phyloP scores from a whole-genome alignment of 768 basidiomycete genomes.

The Collybia sordida region DNA sequence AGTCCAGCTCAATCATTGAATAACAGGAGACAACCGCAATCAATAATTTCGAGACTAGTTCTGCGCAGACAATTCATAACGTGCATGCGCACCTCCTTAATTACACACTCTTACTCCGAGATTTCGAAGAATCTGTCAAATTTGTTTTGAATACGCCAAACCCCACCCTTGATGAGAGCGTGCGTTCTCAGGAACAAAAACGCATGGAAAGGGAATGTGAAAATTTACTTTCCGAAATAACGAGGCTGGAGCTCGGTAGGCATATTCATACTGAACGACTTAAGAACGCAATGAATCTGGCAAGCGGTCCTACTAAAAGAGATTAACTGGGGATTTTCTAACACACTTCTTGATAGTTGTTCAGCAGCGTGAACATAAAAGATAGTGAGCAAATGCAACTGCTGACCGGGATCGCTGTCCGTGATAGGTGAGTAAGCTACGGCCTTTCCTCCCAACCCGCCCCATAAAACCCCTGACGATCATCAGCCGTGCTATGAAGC shows the following conservation, averaged over 20 bases:
- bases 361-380: slow-evolving; percentile 54
- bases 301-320: slow-evolving; percentile 14
- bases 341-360: slow-evolving; percentile 35
- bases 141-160: slow-evolving; percentile 52
- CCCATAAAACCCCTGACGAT: neutral
- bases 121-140: slow-evolving; percentile 50
- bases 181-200: neutral
- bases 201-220: slow-evolving; percentile 36
- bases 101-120: slow-evolving; percentile 53
- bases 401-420: slow-evolving; percentile 46
- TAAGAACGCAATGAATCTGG: slow-evolving; percentile 47
- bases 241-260: slow-evolving; percentile 36
- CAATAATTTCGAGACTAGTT: slow-evolving; percentile 35
- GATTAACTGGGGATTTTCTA: neutral
- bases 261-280: slow-evolving; percentile 34
- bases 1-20: neutral
- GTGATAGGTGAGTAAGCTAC: slow-evolving; percentile 34
- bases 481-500: slow-evolving; percentile 27
- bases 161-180: neutral
- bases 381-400: slow-evolving; percentile 52
- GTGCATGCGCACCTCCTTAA: slow-evolving; percentile 61
- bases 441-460: neutral
- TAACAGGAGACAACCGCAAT: slow-evolving; percentile 50
- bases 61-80: slow-evolving; percentile 55
- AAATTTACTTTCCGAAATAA: slow-evolving; percentile 41